phyloP scores from a whole-genome alignment of 2,329 filamentous ascomycete genomes.

The Claviceps digitariae region DNA sequence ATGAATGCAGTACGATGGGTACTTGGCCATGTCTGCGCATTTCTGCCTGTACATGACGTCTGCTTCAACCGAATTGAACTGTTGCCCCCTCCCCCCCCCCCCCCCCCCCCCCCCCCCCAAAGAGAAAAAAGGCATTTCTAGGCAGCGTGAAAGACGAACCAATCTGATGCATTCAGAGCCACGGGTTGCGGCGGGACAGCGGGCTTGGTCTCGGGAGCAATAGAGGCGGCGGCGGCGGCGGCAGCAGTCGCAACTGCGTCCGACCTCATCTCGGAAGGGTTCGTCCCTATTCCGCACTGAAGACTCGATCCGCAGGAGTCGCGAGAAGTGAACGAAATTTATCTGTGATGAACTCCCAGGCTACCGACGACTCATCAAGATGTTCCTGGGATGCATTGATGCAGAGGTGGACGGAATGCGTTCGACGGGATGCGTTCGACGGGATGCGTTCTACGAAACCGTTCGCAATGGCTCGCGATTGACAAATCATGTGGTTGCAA shows the following conservation, averaged over 20 bases:
- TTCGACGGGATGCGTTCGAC: neutral
- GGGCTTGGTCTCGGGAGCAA: neutral
- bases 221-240: conserved; percentile 2
- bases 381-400: conserved; percentile 2
- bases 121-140: neutral
- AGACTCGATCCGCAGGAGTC: neutral
- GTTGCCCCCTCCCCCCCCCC: no score
- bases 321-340: neutral
- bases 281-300: neutral
- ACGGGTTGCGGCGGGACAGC: conserved; percentile 7
- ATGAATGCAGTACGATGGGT: neutral
- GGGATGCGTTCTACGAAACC: neutral
- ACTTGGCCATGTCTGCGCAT: no score
- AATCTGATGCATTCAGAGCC: conserved; percentile 11
- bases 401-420: neutral
- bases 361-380: neutral
- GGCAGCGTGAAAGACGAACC: conserved; percentile 6
- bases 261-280: conserved; percentile 3
- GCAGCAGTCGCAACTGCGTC: conserved; percentile 4
- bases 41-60: no score
- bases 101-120: no score
- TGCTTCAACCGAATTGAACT: no score
- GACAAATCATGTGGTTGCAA: neutral
- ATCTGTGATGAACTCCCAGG: neutral
- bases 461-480: neutral